These are phyloP conservation scores for Phaeotremella skinneri DNA, from an alignment of 768 basidiomycete species.

Conservation along the genomic window DNA sequence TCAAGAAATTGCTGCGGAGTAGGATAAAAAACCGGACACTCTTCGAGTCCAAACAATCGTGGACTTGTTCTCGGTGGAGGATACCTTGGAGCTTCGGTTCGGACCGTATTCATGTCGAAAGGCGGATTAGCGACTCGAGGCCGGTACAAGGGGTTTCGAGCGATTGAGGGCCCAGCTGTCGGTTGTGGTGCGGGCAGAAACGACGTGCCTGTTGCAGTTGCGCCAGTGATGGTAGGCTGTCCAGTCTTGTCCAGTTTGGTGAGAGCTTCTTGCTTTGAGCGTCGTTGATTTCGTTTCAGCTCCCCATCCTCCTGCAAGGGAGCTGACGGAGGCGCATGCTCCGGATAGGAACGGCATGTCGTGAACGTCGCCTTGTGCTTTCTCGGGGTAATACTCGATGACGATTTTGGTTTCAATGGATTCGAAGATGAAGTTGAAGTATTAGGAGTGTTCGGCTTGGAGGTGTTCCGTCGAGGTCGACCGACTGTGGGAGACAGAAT, in stretches of 20 bases:
- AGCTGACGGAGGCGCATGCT: conserved; percentile 22
- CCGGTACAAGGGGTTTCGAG: conserved; percentile 42
- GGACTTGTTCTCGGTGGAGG: conserved; percentile 32
- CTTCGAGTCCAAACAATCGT: conserved; percentile 77
- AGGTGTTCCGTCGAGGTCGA: background rate
- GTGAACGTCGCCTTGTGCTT: conserved; percentile 31
- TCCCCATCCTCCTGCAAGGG: conserved; percentile 26
- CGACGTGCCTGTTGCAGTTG: conserved; percentile 31
- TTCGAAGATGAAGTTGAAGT: background rate
- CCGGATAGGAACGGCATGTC: conserved; percentile 34
- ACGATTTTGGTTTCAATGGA: background rate
- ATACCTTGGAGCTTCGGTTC: conserved; percentile 39
- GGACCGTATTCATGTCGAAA: conserved; percentile 34
- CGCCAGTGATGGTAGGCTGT: conserved; percentile 11
- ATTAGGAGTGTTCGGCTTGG: background rate
- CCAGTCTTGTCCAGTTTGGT: conserved; percentile 37
- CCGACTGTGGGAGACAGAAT: background rate
- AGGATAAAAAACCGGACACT: conserved; percentile 87
- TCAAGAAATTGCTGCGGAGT: conserved; percentile 88
- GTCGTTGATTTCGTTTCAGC: conserved; percentile 36
- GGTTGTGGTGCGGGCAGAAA: conserved; percentile 27
- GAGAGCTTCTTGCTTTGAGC: conserved; percentile 43
- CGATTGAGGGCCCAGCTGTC: conserved; percentile 24
- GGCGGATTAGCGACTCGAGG: conserved; percentile 34
- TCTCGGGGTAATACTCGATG: background rate